A percentile compares a stretch with the other conserved stretches of the same genome.
These are phyloP conservation scores for Medicago lupulina DNA, from an alignment of 306 rosid genomes.

Conservation along the genomic window DNA sequence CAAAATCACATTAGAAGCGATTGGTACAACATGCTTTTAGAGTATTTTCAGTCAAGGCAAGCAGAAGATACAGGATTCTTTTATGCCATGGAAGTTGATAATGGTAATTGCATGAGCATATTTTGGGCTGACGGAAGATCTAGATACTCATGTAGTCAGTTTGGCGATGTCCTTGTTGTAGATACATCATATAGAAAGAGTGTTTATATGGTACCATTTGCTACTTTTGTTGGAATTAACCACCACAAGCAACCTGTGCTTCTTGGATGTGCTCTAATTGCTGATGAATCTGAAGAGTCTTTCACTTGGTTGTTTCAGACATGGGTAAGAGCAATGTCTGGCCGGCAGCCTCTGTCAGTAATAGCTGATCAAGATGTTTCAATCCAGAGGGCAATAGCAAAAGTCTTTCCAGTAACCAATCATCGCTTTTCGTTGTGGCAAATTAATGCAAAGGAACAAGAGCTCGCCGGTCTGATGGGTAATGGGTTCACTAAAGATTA, in stretches of 20 bases:
- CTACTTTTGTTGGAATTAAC: conserved; percentile 86
- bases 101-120: conserved; percentile 83
- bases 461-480: conserved; percentile 64
- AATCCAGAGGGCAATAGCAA: conserved; percentile 75
- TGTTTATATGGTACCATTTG: conserved; percentile 81
- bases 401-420: conserved; percentile 74
- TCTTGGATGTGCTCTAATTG: conserved; percentile 91
- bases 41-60: conserved; percentile 84
- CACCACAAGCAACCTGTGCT: conserved; percentile 96
- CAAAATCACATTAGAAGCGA: conserved; percentile 82
- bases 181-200: conserved; percentile 86
- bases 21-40: conserved; percentile 78
- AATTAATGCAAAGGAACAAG: conserved; percentile 79
- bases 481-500: conserved; percentile 69
- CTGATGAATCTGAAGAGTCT: conserved; percentile 87
- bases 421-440: conserved; percentile 94
- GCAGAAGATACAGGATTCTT: conserved; percentile 97
- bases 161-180: conserved; percentile 80
- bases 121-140: conserved; percentile 99
- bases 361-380: conserved; percentile 89
- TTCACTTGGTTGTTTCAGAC: conserved; percentile 92
- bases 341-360: conserved; percentile 75
- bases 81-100: conserved; percentile 77
- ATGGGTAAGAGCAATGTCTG: conserved; percentile 89
- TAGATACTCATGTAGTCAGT: conserved; percentile 89